Base-by-base conservation (phyloP, 805 yeast species). In the Candida pseudofarinosa region DNA sequence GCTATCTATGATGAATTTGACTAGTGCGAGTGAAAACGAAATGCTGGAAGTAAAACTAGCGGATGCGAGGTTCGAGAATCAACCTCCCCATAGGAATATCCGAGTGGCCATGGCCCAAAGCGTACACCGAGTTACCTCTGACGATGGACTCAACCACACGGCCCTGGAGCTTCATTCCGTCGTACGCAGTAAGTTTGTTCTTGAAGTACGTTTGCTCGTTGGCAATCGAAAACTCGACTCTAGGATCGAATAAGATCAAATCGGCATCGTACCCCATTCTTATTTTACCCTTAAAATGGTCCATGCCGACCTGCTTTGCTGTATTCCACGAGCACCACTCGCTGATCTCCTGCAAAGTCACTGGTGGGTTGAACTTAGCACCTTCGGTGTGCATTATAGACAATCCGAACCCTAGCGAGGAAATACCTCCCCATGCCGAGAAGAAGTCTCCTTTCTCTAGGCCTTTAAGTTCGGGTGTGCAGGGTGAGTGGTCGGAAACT, bases 401-500 rank as follows among this genome's bases (percentile, higher is more conserved):
- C 37, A 90, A 71, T 0, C 97, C 97, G 33, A 91, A 77, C 0
- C 98, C 98, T 26, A 90, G 95, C 1, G 96, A 86, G 1, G 96
- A 76, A 33, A 90, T 88, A 7, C 98, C 98, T 30, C 97, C 98
- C 98, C 98, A 90, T 2, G 97, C 95, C 30, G 82, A 77, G 53
- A 90, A 80, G 60, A 90, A 90, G 59, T 90, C 96, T 33, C 97
- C 97, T 46, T 79, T 73, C 8, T 80, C 83, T 40, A 88, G 70
- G 17, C 87, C 85, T 63, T 90, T 90, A 55, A 90, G 71, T 46
- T 88, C 88, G 0, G 97, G 96, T 0, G 96, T 88, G 65, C 98
- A 90, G 2, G 97, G 98, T 3, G 96, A 87, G 64, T 90, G 98
- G 62, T 90, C 98, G 10, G 95, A 85, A 4, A 91, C 97, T 3